These are phyloP conservation scores for Aspergillus sojae DNA, from an alignment of 2,329 filamentous ascomycete genomes.

Conservation along the genomic window DNA sequence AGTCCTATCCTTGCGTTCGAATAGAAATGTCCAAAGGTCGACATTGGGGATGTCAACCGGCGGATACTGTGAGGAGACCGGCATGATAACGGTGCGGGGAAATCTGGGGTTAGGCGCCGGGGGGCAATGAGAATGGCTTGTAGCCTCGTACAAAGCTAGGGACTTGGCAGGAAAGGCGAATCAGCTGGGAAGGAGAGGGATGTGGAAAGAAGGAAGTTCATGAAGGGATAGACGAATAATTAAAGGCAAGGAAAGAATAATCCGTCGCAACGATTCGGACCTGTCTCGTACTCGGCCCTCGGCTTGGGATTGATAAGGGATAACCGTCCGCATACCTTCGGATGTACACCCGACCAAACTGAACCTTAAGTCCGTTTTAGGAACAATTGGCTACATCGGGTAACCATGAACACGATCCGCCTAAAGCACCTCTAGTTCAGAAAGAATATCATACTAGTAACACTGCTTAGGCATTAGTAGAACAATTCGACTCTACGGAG, in stretches of 20 bases:
- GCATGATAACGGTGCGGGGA: slow-evolving; percentile 59
- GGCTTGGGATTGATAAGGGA: slow-evolving; percentile 6
- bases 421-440: not conserved
- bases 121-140: not conserved
- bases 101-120: slow-evolving; percentile 6
- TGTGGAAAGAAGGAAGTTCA: not conserved
- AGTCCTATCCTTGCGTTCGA: slow-evolving; percentile 66
- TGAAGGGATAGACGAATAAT: not conserved
- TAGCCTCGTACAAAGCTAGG: not conserved
- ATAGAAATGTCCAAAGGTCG: slow-evolving; percentile 78
- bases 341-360: not conserved
- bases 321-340: slow-evolving; percentile 1
- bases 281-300: slow-evolving; percentile 7
- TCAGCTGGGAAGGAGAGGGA: not conserved
- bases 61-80: slow-evolving; percentile 67
- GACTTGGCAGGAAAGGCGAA: not conserved
- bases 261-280: not conserved
- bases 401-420: not conserved
- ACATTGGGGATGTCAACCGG: slow-evolving; percentile 69
- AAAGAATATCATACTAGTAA: too few species aligned
- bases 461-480: not conserved
- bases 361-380: not conserved
- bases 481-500: not conserved
- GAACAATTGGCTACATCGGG: not conserved
- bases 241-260: not conserved